Percentiles rank a stretch among this genome's conserved stretches.
phyloP scores from a whole-genome alignment of 2,329 filamentous ascomycete species.

The Shiraia sp. region DNA sequence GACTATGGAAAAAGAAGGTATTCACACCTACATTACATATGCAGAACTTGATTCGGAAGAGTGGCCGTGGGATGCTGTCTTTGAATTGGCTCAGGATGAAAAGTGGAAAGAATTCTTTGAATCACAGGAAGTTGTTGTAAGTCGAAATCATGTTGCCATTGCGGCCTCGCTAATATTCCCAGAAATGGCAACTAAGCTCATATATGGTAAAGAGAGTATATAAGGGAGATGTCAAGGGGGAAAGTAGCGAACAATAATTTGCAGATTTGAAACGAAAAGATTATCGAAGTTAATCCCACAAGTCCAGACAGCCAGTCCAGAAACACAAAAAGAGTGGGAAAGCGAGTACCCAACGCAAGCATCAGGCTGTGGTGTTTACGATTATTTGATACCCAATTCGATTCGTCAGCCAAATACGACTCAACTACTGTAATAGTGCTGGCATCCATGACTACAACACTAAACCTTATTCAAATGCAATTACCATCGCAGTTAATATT shows the following conservation, averaged over 20 bases:
- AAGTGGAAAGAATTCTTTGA: conserved; percentile 20
- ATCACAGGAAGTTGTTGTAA: conserved; percentile 12
- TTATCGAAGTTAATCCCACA: too few species aligned
- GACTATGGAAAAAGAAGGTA: conserved; percentile 7
- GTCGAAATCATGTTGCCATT: neutral
- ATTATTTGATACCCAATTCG: too few species aligned
- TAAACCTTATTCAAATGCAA: neutral
- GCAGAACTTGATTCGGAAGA: conserved; percentile 19
- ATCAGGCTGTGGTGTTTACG: too few species aligned
- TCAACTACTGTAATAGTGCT: too few species aligned
- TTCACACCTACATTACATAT: conserved; percentile 15
- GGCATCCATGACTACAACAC: neutral
- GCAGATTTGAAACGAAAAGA: too few species aligned
- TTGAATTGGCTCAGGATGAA: conserved; percentile 14
- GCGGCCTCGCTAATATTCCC: conserved; percentile 1
- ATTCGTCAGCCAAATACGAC: too few species aligned
- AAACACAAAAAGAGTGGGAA: too few species aligned
- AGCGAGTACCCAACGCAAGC: too few species aligned
- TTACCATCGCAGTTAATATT: neutral
- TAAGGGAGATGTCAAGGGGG: neutral
- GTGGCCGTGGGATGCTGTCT: conserved; percentile 22
- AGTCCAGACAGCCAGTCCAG: too few species aligned
- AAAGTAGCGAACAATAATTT: neutral
- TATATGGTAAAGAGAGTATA: conserved; percentile 10
- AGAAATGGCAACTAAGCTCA: conserved; percentile 21